phyloP scores from a whole-genome alignment of 306 rosid genomes.

The Cucumis melo region DNA sequence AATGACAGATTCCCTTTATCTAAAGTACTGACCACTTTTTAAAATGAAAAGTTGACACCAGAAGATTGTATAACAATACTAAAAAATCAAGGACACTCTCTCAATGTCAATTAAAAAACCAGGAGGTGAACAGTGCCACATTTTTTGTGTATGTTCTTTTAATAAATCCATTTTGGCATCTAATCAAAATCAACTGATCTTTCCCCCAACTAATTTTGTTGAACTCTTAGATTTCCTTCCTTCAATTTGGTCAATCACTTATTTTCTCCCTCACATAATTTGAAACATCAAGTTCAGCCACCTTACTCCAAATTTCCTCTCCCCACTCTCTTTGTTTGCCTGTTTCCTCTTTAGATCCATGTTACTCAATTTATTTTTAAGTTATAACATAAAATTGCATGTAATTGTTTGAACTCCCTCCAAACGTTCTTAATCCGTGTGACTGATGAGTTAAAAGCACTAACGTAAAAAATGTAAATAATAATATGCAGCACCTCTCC shows the following conservation, averaged over 20 bases:
- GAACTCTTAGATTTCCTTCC: background rate
- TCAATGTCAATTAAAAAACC: background rate
- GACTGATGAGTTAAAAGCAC: background rate
- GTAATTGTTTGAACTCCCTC: background rate
- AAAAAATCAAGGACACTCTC: background rate
- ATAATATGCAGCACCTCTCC: conserved; percentile 46
- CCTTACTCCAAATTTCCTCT: background rate
- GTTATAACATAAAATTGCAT: background rate
- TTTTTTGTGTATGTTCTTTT: background rate
- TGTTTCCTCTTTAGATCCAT: background rate
- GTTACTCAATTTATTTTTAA: background rate
- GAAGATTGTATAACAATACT: background rate
- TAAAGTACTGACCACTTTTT: background rate
- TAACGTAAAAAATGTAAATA: background rate
- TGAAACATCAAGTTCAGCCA: background rate
- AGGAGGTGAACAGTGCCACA: background rate
- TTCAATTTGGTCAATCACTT: background rate
- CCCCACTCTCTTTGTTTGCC: background rate
- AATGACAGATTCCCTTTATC: background rate
- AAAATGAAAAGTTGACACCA: background rate
- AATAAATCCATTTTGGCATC: background rate
- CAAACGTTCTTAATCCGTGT: background rate
- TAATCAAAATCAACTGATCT: background rate
- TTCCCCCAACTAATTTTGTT: background rate
- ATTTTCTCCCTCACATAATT: background rate